phyloP scores from a whole-genome alignment of 108 stramenopile genomes.

The Mediolabrus comicus region DNA sequence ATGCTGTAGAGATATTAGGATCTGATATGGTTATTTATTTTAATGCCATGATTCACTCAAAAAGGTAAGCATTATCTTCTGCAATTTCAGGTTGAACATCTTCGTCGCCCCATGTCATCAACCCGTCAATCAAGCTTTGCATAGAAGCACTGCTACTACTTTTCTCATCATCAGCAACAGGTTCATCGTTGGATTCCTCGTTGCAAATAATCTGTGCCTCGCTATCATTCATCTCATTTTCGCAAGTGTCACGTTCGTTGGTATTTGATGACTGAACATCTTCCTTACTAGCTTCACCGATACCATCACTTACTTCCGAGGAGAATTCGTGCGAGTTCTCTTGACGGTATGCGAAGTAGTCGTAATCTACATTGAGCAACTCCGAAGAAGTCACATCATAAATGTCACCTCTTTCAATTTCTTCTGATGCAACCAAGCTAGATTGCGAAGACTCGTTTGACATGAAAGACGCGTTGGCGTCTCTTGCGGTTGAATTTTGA shows the following conservation, averaged over 20 bases:
- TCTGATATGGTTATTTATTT: neutral
- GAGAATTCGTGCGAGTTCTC: neutral
- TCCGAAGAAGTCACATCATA: constrained; percentile 22
- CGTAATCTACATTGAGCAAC: constrained; percentile 23
- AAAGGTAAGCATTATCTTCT: neutral
- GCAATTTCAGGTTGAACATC: constrained; percentile 24
- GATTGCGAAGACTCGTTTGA: neutral
- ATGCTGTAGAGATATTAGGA: constrained; percentile 10
- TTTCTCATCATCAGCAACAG: constrained; percentile 50
- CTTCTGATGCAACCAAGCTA: neutral
- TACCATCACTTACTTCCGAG: neutral
- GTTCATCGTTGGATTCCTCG: constrained; percentile 4
- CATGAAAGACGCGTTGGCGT: neutral
- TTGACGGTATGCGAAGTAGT: constrained; percentile 35
- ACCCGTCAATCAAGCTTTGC: constrained; percentile 88
- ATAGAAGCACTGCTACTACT: constrained; percentile 49
- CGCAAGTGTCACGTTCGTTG: neutral
- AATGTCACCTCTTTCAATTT: constrained; percentile 5
- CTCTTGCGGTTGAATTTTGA: neutral
- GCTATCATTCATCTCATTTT: neutral
- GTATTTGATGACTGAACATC: neutral
- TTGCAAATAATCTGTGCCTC: constrained; percentile 1
- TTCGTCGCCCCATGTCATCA: constrained; percentile 83
- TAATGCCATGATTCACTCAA: neutral
- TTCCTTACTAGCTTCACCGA: neutral